Evolutionary conservation across 192 early-diverging fungal species (phyloP).

Genomic region (Rhizophagus prolifer): DNA sequence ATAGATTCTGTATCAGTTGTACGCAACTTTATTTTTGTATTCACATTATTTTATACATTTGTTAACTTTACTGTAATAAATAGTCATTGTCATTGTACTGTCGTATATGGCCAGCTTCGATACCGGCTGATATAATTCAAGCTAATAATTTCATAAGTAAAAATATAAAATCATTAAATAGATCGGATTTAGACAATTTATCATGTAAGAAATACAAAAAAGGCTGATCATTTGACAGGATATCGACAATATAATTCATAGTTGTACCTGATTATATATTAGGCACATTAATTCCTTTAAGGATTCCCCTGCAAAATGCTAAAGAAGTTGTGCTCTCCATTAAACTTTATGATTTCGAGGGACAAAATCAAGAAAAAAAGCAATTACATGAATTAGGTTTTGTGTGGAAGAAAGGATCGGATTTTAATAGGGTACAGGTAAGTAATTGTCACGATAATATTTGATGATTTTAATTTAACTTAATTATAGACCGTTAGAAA

Average conservation of each 20-base stretch:
- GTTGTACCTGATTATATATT: too few species aligned
- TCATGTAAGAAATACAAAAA: slow-evolving; percentile 6
- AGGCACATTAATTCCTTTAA: slow-evolving; percentile 9
- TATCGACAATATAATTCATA: background rate
- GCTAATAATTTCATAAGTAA: slow-evolving; percentile 9
- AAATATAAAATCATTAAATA: background rate
- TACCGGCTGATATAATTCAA: slow-evolving; percentile 13
- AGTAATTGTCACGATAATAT: background rate
- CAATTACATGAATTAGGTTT: slow-evolving; percentile 28
- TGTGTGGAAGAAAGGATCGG: slow-evolving; percentile 7
- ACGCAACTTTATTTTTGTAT: background rate
- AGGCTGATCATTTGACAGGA: background rate
- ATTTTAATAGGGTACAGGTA: background rate
- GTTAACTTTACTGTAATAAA: background rate
- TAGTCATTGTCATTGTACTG: slow-evolving; percentile 3
- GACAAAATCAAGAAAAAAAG: background rate
- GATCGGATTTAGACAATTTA: background rate
- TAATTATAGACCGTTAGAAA: slow-evolving; percentile 17
- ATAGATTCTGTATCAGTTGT: slow-evolving; percentile 6
- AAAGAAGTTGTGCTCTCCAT: background rate
- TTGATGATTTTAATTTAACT: background rate
- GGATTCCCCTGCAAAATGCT: background rate
- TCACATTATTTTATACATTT: background rate
- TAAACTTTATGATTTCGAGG: background rate
- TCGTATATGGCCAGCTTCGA: background rate